A percentile compares a stretch with the other conserved stretches of the same genome.
phyloP scores from a whole-genome alignment of 768 basidiomycete species.

The Tulasnella sp. region DNA sequence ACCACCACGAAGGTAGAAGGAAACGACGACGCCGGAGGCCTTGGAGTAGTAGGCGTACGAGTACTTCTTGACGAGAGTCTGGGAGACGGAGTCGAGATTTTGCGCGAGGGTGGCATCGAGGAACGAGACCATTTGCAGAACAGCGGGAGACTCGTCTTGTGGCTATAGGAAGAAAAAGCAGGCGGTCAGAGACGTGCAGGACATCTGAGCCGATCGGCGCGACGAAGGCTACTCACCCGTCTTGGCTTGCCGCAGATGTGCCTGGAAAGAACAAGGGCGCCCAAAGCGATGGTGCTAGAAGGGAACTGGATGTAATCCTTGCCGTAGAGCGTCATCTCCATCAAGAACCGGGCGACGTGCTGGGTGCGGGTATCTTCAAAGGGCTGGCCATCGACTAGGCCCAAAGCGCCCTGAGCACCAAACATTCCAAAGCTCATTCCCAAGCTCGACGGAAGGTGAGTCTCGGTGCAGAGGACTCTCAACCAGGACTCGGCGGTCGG shows the following conservation, averaged over 20 bases:
- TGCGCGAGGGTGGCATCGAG: conserved; percentile 80
- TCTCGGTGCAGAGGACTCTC: conserved; percentile 37
- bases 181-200: conserved; percentile 13
- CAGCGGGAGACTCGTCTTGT: conserved; percentile 73
- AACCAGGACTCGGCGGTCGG: conserved; percentile 99
- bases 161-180: conserved; percentile 17
- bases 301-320: conserved; percentile 83
- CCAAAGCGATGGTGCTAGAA: conserved; percentile 82
- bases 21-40: conserved; percentile 84
- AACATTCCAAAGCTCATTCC: conserved; percentile 1
- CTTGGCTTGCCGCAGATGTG: conserved; percentile 75
- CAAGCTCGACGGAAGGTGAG: conserved; percentile 4
- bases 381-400: not conserved
- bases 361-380: conserved; percentile 84
- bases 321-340: conserved; percentile 99
- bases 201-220: not conserved
- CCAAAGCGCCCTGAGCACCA: conserved; percentile 44
- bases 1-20: conserved; percentile 86
- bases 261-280: conserved; percentile 77
- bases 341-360: conserved; percentile 92
- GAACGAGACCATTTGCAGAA: conserved; percentile 69
- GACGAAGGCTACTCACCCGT: conserved; percentile 35
- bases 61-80: conserved; percentile 97
- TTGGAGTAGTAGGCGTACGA: conserved; percentile 95
- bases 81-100: conserved; percentile 85